Conservation (phyloP, 805 yeast genomes). For the Lipomyces mesembrius region DNA sequence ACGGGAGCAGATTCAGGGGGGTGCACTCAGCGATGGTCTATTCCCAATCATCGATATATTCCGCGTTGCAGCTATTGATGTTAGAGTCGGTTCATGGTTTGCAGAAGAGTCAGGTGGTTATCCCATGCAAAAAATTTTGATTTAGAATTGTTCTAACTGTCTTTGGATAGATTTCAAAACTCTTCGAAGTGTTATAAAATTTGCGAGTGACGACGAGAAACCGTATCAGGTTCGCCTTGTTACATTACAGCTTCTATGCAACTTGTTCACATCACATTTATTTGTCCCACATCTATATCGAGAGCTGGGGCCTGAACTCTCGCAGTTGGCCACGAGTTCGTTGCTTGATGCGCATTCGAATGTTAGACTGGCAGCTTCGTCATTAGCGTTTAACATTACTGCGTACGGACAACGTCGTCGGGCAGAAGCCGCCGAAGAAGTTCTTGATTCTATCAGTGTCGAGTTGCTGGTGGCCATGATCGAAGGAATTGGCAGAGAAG, state of each 20-base stretch:
- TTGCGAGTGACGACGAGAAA: conserved; percentile 16
- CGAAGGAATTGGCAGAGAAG: conserved; percentile 33
- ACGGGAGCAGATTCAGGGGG: not conserved
- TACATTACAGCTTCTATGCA: conserved; percentile 38
- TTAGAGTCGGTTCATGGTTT: conserved; percentile 39
- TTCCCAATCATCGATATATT: conserved; percentile 39
- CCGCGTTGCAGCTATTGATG: conserved; percentile 39
- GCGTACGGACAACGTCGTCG: conserved; percentile 28
- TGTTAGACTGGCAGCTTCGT: conserved; percentile 38
- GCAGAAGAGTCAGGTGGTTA: conserved; percentile 35
- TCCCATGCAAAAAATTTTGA: not conserved
- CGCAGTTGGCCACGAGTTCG: conserved; percentile 25
- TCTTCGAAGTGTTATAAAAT: conserved; percentile 16
- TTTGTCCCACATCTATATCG: conserved; percentile 26
- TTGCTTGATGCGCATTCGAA: conserved; percentile 33
- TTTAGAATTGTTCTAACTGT: not conserved
- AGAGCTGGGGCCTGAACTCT: conserved; percentile 19
- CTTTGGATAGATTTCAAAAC: conserved; percentile 20
- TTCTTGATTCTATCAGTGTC: conserved; percentile 23
- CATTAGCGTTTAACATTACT: conserved; percentile 36
- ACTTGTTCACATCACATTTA: conserved; percentile 28
- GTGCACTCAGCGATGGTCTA: conserved; percentile 14
- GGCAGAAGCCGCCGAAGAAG: conserved; percentile 17
- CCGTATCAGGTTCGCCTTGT: conserved; percentile 37
- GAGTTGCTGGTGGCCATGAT: conserved; percentile 37